Evolutionary conservation across 768 basidiomycete species (phyloP).

Genomic region (Naganishia onofrii): DNA sequence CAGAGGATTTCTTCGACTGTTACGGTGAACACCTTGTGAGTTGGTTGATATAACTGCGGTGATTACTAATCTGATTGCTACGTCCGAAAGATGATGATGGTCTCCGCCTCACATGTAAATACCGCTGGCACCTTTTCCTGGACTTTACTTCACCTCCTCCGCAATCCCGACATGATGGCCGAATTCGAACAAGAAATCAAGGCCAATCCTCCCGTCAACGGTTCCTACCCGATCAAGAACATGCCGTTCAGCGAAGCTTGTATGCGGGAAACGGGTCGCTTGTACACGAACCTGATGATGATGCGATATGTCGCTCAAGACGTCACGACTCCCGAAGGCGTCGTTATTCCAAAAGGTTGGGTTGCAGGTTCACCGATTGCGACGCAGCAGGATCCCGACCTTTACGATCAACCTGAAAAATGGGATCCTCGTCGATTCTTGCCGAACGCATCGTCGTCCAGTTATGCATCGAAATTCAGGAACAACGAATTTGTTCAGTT

Average conservation of each 20-base stretch:
- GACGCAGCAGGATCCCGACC: slow-evolving; percentile 4
- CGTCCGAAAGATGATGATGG: neutral
- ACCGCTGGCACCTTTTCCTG: slow-evolving; percentile 19
- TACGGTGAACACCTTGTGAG: slow-evolving; percentile 12
- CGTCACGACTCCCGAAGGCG: slow-evolving; percentile 1
- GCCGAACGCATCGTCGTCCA: neutral
- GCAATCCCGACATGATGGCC: slow-evolving; percentile 9
- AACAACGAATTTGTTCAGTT: slow-evolving; percentile 15
- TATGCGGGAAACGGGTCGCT: slow-evolving; percentile 15
- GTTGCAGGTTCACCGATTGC: neutral
- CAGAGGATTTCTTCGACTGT: slow-evolving; percentile 4
- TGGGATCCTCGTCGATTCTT: slow-evolving; percentile 14
- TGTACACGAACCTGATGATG: slow-evolving; percentile 16
- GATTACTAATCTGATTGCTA: neutral
- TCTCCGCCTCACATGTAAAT: slow-evolving; percentile 1
- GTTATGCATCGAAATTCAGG: slow-evolving; percentile 1
- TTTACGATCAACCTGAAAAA: neutral
- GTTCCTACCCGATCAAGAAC: slow-evolving; percentile 1
- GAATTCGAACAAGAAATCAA: slow-evolving; percentile 8
- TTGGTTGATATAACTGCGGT: neutral
- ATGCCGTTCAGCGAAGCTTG: slow-evolving; percentile 27
- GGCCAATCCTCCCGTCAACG: neutral
- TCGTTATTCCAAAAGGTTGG: slow-evolving; percentile 1
- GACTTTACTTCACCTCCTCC: slow-evolving; percentile 21
- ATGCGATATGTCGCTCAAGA: slow-evolving; percentile 2